Evolutionary conservation across 495 filamentous ascomycete genomes (phyloP), one percentile per base, ranked within the genome.

Genomic region (Penicillium antarcticum): DNA sequence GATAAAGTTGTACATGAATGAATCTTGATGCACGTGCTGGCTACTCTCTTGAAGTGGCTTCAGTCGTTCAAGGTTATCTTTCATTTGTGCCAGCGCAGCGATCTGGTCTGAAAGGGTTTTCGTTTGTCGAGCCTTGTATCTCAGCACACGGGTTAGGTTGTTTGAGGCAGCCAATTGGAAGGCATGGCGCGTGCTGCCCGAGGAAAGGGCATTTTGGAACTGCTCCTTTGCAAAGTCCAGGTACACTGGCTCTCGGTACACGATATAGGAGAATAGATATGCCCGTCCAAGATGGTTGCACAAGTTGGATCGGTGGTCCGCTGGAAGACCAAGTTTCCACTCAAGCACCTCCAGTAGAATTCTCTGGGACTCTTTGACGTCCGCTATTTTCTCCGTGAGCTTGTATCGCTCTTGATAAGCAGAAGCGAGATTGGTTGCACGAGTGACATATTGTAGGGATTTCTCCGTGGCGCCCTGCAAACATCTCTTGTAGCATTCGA

Each of bases 281-380:
- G 45, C 45, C 3, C 45, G 29, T 4, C 45, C 45, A 11, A 48
- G 34, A 11, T 36, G 35, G 33, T 48, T 37, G 16, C 37, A 21
- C 29, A 48, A 24, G 33, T 48, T 48, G 14, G n/a, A 48, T n/a
- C 11, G 1, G 3, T 24, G 14, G 6, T 23, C 14, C n/a, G 45
- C n/a, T 3, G 35, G 16, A 17, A 48, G 7, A 21, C 38, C 45
- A 34, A 35, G n/a, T 4, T 21, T 34, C 45, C 45, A 48, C 5
- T 16, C 33, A 7, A 48, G 45, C 1, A 48, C 34, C 38, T 48
- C 45, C n/a, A 48, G 9, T n/a, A 48, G 34, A 29, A 48, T 17
- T 9, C 32, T n/a, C 19, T 48, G 45, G 6, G 45, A 48, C 34
- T 37, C 13, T 24, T 37, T 10, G 32, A 48, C 34, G 18, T 48